Conservation (phyloP, 441 rosid genomes). For the Gossypium gossypioides region DNA sequence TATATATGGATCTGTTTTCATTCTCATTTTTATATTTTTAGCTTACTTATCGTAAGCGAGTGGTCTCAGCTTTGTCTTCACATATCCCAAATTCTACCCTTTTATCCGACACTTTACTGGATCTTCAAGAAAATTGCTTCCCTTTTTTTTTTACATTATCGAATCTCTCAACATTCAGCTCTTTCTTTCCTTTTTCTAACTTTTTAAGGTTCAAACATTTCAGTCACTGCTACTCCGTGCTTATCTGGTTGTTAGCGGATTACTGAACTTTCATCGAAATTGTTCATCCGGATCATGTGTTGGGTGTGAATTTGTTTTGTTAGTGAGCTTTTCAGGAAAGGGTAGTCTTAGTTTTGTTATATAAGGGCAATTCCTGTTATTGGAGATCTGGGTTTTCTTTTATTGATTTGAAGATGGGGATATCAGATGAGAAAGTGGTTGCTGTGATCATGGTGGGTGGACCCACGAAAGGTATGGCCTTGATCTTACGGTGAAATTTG, state of each 20-base stretch:
- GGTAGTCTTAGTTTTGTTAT: constrained; percentile 1
- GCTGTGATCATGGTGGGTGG: constrained; percentile 87
- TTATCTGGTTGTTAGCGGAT: neutral
- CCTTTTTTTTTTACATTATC: neutral
- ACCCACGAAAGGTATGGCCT: constrained; percentile 58
- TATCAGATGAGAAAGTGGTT: constrained; percentile 54
- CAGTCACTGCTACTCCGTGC: neutral
- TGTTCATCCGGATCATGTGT: neutral
- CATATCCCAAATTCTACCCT: neutral
- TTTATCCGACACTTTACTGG: neutral
- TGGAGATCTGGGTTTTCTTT: constrained; percentile 36
- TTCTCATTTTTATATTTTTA: neutral
- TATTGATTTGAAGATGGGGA: constrained; percentile 34
- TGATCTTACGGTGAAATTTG: neutral
- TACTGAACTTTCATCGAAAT: neutral
- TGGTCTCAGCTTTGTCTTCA: constrained; percentile 2
- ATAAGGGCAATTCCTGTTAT: constrained; percentile 9
- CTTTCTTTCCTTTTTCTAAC: neutral
- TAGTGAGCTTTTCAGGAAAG: neutral
- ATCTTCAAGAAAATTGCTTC: neutral
- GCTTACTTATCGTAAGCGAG: constrained; percentile 10
- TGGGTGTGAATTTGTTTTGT: constrained; percentile 1
- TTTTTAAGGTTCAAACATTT: neutral
- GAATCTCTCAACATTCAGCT: neutral
- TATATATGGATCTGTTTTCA: neutral